Evolutionary conservation across 805 yeast species (phyloP).

Genomic region (Candida anglica): DNA sequence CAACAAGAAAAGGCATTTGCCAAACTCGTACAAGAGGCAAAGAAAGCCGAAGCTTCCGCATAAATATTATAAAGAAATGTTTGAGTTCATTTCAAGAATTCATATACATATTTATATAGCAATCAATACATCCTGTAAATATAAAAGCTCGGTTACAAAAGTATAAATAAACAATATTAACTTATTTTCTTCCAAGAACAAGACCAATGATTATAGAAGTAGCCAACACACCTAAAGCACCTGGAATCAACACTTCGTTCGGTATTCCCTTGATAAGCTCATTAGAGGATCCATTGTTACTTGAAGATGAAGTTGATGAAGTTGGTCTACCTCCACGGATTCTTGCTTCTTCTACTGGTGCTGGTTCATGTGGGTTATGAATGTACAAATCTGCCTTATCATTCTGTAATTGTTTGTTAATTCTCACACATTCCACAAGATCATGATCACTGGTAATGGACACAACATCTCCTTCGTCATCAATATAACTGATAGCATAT

Average conservation of each 20-base stretch:
- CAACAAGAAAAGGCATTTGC: slow-evolving; percentile 44
- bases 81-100: neutral
- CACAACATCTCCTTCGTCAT: slow-evolving; percentile 81
- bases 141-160: neutral
- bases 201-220: slow-evolving; percentile 55
- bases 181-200: slow-evolving; percentile 42
- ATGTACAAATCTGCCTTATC: slow-evolving; percentile 70
- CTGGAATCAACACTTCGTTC: slow-evolving; percentile 60
- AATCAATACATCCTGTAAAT: slow-evolving; percentile 1
- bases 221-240: slow-evolving; percentile 57
- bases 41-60: slow-evolving; percentile 11
- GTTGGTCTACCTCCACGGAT: slow-evolving; percentile 13
- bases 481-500: slow-evolving; percentile 72
- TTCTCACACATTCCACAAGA: slow-evolving; percentile 64
- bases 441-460: slow-evolving; percentile 74
- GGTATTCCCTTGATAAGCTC: slow-evolving; percentile 52
- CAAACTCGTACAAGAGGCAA: slow-evolving; percentile 45
- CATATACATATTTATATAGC: too few relatives aligned
- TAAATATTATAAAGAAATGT: neutral
- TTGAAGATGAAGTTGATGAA: slow-evolving; percentile 11
- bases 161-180: too few relatives aligned
- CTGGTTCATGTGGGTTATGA: slow-evolving; percentile 58
- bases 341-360: slow-evolving; percentile 17
- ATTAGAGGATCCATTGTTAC: slow-evolving; percentile 5
- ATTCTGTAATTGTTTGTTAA: slow-evolving; percentile 43